Percentiles rank a stretch among this genome's conserved stretches.
Evolutionary conservation across 192 early-diverging fungal species (phyloP).

Genomic region (Coemansia umbellata): DNA sequence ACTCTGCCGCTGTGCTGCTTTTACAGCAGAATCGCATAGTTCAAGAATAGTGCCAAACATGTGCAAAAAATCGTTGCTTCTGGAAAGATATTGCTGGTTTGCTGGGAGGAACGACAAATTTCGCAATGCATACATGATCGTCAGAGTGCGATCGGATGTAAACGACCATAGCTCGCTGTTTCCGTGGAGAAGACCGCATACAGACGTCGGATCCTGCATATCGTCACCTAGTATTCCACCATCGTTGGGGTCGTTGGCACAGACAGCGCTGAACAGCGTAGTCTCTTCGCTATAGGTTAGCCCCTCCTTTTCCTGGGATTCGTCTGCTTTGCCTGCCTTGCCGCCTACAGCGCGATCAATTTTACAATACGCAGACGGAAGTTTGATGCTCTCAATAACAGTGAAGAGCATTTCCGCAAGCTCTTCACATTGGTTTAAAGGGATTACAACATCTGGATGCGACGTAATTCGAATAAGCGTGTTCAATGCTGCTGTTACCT

Average conservation of each 20-base stretch:
- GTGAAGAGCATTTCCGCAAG: constrained; percentile 64
- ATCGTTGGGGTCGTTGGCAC: constrained; percentile 7
- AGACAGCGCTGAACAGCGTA: constrained; percentile 14
- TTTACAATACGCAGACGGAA: neutral
- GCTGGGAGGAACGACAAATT: constrained; percentile 43
- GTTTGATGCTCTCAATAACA: constrained; percentile 49
- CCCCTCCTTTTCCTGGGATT: neutral
- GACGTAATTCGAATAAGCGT: constrained; percentile 59
- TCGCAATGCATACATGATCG: constrained; percentile 32
- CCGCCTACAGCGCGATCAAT: no score
- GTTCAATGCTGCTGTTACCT: constrained; percentile 72
- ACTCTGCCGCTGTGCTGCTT: neutral
- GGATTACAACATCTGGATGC: constrained; percentile 51
- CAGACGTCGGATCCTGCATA: constrained; percentile 35
- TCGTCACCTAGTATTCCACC: constrained; percentile 38
- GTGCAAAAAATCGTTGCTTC: constrained; percentile 33
- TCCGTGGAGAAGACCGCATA: constrained; percentile 35
- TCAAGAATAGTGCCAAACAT: constrained; percentile 12
- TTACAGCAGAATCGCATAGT: constrained; percentile 17
- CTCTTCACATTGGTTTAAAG: constrained; percentile 60
- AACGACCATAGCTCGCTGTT: constrained; percentile 43
- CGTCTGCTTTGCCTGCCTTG: neutral
- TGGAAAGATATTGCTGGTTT: constrained; percentile 40
- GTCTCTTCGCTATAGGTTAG: constrained; percentile 30
- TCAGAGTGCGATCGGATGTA: constrained; percentile 46